Base-by-base conservation (phyloP, 805 yeast genomes). In the Alloascoidea africana region DNA sequence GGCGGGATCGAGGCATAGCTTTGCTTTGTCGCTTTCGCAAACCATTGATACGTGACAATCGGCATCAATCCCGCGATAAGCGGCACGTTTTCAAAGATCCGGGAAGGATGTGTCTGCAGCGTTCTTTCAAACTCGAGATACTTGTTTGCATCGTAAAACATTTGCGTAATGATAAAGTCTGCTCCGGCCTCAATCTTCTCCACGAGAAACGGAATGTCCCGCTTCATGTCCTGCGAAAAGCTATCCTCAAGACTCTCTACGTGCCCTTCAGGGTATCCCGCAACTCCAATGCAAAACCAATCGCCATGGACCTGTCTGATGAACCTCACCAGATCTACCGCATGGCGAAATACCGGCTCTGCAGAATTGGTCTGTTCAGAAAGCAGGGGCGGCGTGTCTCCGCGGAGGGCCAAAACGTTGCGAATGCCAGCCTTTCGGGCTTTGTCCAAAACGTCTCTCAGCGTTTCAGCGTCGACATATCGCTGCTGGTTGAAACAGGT, bases 181-280 rank as follows among this genome's bases (percentile, higher is more conserved):
- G 97, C 98, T 34, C 98, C 98, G 1, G 97, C 96, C 41, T 76
- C 68, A 16, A 89, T 68, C 55, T 91, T 91, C 46, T 84, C 94
- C 36, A 75, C 70, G 56, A 91, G 66, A 51, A 57, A 85, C 4
- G 91, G 89, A 35, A 89, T 50, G 55, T 89, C 98, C 35, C 67
- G 67, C 16, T 54, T 52, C 1, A 78, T 74, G 48, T 73, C 70
- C 54, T 86, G 95, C 27, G 65, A 66, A 5, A 72, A 57, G 35
- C 60, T 66, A 46, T 77, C 83, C 1, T 85, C 67, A 1, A 85
- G 66, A 11, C 93, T 89, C 46, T 87, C 95, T 23, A 84, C 86
- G 58, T 89, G 96, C 14, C 98, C 98, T 54, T 89, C 98, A 5
- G 98, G 96, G 55, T 89, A 89, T 1, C 93, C 96, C 1, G 98